A percentile compares a stretch with the other conserved stretches of the same genome.
phyloP scores from a whole-genome alignment of 805 yeast genomes.

The Candida tibetensis region DNA sequence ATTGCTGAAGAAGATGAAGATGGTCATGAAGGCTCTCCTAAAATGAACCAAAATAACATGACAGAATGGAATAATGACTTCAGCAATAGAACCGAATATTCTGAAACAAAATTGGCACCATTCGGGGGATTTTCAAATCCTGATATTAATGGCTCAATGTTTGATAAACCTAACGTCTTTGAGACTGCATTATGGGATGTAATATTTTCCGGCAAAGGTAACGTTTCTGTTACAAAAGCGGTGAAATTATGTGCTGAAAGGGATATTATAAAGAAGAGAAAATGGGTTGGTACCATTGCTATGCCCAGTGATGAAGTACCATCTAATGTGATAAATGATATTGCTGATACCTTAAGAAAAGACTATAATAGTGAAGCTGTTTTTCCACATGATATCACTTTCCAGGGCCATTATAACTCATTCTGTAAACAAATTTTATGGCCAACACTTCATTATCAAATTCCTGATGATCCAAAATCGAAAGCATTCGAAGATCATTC shows the following conservation, averaged over 20 bases:
- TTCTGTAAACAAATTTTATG: conserved; percentile 93
- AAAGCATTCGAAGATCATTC: conserved; percentile 95
- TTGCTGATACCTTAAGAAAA: conserved; percentile 43
- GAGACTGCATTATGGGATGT: conserved; percentile 71
- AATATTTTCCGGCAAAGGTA: conserved; percentile 68
- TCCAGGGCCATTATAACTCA: conserved; percentile 86
- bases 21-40: conserved; percentile 1
- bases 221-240: conserved; percentile 87
- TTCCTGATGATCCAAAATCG: conserved; percentile 91
- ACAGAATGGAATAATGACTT: conserved; percentile 8
- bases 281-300: conserved; percentile 91
- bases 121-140: conserved; percentile 76
- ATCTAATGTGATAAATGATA: conserved; percentile 48
- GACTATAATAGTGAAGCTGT: conserved; percentile 64
- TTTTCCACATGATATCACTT: conserved; percentile 71
- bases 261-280: conserved; percentile 34
- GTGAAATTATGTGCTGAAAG: conserved; percentile 53
- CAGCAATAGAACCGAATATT: conserved; percentile 3
- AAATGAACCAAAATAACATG: conserved; percentile 1
- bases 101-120: conserved; percentile 45
- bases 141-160: conserved; percentile 43
- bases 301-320: conserved; percentile 87
- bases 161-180: conserved; percentile 44
- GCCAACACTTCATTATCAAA: conserved; percentile 93
- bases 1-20: conserved; percentile 32